A percentile compares a stretch with the other conserved stretches of the same genome.
phyloP scores from a whole-genome alignment of 2,329 filamentous ascomycete species.

The Chaetomium strumarium region DNA sequence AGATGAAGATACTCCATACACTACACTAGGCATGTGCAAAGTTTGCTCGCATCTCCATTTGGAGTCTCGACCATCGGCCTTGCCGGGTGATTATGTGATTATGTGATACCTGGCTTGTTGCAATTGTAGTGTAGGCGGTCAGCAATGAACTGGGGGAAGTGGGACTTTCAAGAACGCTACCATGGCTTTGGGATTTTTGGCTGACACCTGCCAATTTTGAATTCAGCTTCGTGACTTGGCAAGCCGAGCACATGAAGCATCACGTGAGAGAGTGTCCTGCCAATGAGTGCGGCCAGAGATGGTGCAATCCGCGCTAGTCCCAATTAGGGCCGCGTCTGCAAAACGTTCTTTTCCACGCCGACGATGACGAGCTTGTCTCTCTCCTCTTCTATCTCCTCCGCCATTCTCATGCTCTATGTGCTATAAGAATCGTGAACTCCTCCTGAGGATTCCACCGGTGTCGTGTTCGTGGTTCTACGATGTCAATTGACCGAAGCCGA shows the following conservation, averaged over 20 bases:
- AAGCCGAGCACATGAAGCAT: not conserved
- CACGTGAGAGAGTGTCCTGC: not conserved
- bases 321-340: constrained; percentile 10
- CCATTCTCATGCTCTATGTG: not conserved
- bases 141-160: no score
- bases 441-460: constrained; percentile 3
- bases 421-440: not conserved
- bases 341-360: constrained; percentile 13
- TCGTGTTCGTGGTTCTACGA: not conserved
- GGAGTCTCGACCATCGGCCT: no score
- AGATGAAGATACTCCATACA: no score
- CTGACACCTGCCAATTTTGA: no score
- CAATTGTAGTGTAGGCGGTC: no score
- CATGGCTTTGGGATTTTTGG: no score
- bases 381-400: not conserved
- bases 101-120: no score
- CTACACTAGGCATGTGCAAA: no score
- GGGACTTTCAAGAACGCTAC: no score
- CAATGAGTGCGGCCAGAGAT: constrained; percentile 14
- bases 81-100: no score
- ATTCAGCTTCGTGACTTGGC: no score
- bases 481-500: not conserved
- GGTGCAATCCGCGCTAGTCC: constrained; percentile 26
- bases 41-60: no score
- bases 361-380: constrained; percentile 17